Percentiles rank a stretch among this genome's conserved stretches.
phyloP scores from a whole-genome alignment of 345 rosid species.

The Gossypioides kirkii region DNA sequence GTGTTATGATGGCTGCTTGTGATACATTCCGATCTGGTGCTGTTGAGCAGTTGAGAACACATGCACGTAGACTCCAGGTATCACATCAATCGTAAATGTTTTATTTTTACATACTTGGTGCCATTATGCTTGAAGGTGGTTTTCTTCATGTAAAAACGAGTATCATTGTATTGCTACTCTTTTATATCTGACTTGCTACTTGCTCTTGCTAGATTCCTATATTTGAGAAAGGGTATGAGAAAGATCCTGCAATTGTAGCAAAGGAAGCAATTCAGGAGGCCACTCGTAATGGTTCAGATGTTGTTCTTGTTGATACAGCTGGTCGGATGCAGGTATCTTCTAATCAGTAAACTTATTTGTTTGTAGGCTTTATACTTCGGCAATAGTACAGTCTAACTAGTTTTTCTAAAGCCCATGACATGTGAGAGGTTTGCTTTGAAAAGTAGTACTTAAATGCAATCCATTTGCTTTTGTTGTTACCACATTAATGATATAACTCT shows the following conservation, averaged over 20 bases:
- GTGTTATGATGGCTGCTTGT: constrained; percentile 99
- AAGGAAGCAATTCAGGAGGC: constrained; percentile 98
- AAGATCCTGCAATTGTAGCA: constrained; percentile 94
- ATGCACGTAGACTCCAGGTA: constrained; percentile 84
- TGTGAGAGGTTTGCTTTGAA: neutral
- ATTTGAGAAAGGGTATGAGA: constrained; percentile 95
- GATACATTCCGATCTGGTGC: constrained; percentile 99
- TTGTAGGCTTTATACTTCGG: neutral
- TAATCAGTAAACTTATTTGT: neutral
- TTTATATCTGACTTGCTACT: neutral
- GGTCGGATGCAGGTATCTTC: constrained; percentile 59
- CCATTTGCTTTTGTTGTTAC: neutral
- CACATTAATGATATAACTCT: neutral
- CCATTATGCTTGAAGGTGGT: neutral
- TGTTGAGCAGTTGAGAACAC: constrained; percentile 92
- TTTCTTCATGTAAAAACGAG: neutral
- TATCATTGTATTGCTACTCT: neutral
- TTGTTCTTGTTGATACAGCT: constrained; percentile 96
- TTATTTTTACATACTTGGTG: neutral
- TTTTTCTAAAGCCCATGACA: neutral
- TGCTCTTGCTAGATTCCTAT: constrained; percentile 63
- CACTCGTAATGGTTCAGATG: constrained; percentile 76
- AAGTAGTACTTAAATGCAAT: neutral
- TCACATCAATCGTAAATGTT: neutral
- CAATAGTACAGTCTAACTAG: neutral